phyloP scores from a whole-genome alignment of 805 yeast species.

The Diddensiella santjacobensis region DNA sequence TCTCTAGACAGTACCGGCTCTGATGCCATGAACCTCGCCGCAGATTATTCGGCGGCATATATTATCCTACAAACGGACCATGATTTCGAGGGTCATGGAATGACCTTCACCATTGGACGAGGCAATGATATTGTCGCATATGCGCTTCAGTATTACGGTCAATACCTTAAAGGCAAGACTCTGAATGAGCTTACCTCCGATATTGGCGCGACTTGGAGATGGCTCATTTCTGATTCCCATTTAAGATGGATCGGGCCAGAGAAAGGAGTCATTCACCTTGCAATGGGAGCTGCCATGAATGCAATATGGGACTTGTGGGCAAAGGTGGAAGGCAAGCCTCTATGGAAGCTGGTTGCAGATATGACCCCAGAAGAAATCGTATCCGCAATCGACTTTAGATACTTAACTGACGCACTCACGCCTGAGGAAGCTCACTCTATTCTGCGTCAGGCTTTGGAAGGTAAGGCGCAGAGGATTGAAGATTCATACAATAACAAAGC shows the following conservation, averaged over 20 bases:
- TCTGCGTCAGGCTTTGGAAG: conserved; percentile 30
- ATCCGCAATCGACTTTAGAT: conserved; percentile 41
- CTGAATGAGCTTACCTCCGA: conserved; percentile 35
- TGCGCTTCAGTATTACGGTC: conserved; percentile 39
- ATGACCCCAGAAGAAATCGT: conserved; percentile 42
- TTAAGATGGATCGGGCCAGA: conserved; percentile 46
- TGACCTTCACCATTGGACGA: conserved; percentile 41
- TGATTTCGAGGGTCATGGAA: conserved; percentile 38
- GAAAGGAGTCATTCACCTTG: conserved; percentile 41
- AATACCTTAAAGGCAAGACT: conserved; percentile 34
- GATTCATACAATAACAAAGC: conserved; percentile 36
- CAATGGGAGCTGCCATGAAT: conserved; percentile 40
- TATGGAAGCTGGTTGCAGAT: conserved; percentile 42
- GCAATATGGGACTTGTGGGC: conserved; percentile 46
- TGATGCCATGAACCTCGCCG: conserved; percentile 42
- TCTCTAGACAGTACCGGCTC: conserved; percentile 40
- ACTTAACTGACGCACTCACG: conserved; percentile 41
- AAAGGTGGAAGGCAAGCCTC: conserved; percentile 36
- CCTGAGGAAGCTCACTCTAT: conserved; percentile 39
- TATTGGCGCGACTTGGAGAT: conserved; percentile 41
- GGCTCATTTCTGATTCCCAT: conserved; percentile 39
- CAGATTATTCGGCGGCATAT: conserved; percentile 42
- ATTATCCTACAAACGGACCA: conserved; percentile 34
- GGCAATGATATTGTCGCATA: conserved; percentile 37
- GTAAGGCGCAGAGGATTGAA: conserved; percentile 33